Base-by-base conservation (phyloP, 1,139 yeast species). In the Spathaspora sp. region DNA sequence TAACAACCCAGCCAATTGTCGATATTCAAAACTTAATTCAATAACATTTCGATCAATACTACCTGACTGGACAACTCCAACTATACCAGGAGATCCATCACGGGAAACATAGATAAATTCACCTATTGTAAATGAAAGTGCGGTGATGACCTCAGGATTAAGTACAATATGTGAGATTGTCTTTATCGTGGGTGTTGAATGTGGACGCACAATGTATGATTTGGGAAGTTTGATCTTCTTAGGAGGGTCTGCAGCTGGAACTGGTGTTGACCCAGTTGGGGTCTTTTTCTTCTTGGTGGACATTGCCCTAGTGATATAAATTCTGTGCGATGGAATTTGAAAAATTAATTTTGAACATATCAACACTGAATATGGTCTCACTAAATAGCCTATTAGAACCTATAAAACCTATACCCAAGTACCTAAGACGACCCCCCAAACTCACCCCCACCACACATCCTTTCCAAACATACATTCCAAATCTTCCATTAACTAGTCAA, bases 201-300 rank as follows among this genome's bases (percentile, higher is more conserved):
- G 62, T 0, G 95, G 93, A 48, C 95, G 70, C 2, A 81, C 78
- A 15, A 87, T 82, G 57, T 72, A 80, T 16, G 67, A 60, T 43
- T 71, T 70, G 2, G 82, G 82, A 1, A 72, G 41, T 55, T 78
- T 78, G 25, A 72, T 45, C 55, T 78, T 80, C 52, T 74, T 76
- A 9, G 51, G 39, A 2, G 50, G 53, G 4, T 64, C 47, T 10
- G 13, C 13, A 4, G n/a, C 31, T 6, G 31, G 31, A 27, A 13
- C 11, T 11, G 31, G 11, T 10, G 51, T 23, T 7, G 39, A 48
- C 4, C 61, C 47, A 3, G 56, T 38, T 24, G 61, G 41, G 51
- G 61, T 64, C 58, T 67, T 68, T 54, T 62, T 64, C 13, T 64
- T 48, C 8, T 69, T 69, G 2, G 71, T 64, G 6, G 72, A 67